A percentile compares a stretch with the other conserved stretches of the same genome.
phyloP scores from a whole-genome alignment of 352 stramenopile species.

The Globisporangium emineosum region DNA sequence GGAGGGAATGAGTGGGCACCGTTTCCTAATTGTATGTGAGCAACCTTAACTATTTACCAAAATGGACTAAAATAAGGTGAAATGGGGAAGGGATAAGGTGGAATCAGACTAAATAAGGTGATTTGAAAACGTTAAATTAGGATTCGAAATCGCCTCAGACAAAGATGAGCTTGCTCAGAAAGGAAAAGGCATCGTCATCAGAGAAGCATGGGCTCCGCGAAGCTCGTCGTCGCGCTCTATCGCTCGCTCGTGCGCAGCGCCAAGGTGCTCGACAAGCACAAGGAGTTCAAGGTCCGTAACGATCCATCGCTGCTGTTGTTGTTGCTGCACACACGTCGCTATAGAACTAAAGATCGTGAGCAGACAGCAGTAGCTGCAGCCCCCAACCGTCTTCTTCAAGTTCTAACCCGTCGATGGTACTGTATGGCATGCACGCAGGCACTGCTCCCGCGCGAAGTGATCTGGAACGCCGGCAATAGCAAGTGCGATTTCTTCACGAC shows the following conservation, averaged over 20 bases:
- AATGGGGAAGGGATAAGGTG: background rate
- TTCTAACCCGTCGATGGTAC: background rate
- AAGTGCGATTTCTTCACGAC: conserved; percentile 64
- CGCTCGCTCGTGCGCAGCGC: conserved; percentile 65
- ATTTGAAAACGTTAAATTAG: background rate
- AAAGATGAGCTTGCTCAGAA: background rate
- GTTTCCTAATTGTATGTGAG: background rate
- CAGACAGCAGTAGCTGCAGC: no score
- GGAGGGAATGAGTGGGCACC: background rate
- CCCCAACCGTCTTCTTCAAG: background rate
- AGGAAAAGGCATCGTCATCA: background rate
- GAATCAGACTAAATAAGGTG: background rate
- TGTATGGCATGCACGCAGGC: conserved; percentile 31
- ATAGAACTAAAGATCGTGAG: background rate
- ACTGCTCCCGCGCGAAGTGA: conserved; percentile 56
- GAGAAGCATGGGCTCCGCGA: conserved; percentile 34
- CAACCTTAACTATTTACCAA: background rate
- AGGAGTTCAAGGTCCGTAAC: conserved; percentile 54
- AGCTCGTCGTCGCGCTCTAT: conserved; percentile 66
- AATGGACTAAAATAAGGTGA: background rate
- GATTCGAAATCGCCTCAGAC: background rate
- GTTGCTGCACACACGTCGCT: background rate
- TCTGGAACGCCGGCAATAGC: conserved; percentile 43
- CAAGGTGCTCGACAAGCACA: conserved; percentile 53
- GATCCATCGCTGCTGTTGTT: background rate